phyloP scores from a whole-genome alignment of 345 rosid species.

The Pelargonium nanum region DNA sequence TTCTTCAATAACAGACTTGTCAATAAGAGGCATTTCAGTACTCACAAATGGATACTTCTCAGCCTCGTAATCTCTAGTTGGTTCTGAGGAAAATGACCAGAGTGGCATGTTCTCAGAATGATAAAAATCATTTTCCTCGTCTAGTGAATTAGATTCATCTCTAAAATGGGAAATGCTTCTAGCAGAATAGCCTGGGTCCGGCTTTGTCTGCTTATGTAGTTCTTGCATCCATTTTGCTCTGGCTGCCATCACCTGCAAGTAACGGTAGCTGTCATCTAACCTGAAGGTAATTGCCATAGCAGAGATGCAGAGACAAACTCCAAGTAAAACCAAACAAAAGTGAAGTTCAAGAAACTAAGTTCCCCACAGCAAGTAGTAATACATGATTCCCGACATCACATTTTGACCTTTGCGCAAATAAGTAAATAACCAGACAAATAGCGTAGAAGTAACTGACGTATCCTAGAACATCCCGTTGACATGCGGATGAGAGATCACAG shows the following conservation, averaged over 20 bases:
- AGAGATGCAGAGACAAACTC: neutral
- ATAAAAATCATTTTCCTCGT: conserved; percentile 15
- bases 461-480: neutral
- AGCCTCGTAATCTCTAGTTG: conserved; percentile 36
- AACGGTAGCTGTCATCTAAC: conserved; percentile 3
- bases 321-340: neutral
- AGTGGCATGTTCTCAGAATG: conserved; percentile 18
- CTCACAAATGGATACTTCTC: conserved; percentile 52
- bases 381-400: neutral
- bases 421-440: neutral
- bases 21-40: conserved; percentile 38
- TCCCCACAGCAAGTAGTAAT: neutral
- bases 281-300: neutral
- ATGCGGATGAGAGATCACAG: neutral
- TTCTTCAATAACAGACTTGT: conserved; percentile 64
- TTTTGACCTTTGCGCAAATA: neutral
- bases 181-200: conserved; percentile 37
- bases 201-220: conserved; percentile 48
- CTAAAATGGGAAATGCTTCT: conserved; percentile 23
- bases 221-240: conserved; percentile 69
- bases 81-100: conserved; percentile 20
- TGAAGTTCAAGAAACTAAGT: neutral
- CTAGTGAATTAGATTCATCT: conserved; percentile 11
- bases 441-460: neutral
- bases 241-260: conserved; percentile 63